Evolutionary conservation across 495 filamentous ascomycete genomes (phyloP).

Genomic region (Hypoxylon fragiforme): DNA sequence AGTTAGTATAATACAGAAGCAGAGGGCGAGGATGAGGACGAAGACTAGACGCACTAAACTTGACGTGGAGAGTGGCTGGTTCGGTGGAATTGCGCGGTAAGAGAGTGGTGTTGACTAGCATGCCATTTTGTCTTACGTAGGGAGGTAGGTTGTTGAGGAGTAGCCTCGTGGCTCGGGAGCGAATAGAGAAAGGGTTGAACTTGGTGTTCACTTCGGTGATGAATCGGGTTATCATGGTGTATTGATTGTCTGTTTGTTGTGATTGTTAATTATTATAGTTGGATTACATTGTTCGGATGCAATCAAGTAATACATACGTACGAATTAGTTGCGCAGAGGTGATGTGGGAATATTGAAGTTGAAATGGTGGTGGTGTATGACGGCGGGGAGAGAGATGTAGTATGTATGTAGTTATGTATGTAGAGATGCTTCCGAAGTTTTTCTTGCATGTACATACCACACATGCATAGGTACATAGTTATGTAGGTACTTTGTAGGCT

Average conservation of each 20-base stretch:
- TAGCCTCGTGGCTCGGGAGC: conserved; percentile 76
- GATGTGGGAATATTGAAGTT: no score
- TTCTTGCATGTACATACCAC: conserved; percentile 4
- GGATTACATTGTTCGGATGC: no score
- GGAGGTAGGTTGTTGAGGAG: conserved; percentile 88
- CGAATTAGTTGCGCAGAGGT: no score
- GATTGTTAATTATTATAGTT: no score
- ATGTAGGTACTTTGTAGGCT: neutral
- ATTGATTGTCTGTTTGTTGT: conserved; percentile 15
- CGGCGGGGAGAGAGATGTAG: no score
- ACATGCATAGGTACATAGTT: neutral
- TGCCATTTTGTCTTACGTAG: conserved; percentile 65
- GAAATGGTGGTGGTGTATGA: no score
- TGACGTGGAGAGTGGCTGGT: conserved; percentile 67
- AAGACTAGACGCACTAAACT: conserved; percentile 68
- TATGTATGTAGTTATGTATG: neutral
- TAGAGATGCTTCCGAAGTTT: conserved; percentile 12
- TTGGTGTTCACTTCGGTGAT: conserved; percentile 79
- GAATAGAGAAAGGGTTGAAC: conserved; percentile 89
- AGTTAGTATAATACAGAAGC: conserved; percentile 12
- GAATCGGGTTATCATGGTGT: conserved; percentile 81
- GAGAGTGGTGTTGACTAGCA: conserved; percentile 79
- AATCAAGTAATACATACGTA: no score
- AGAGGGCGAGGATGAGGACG: neutral
- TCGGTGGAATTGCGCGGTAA: conserved; percentile 67